Base-by-base conservation (phyloP, 768 basidiomycete genomes). In the Suillus discolor region DNA sequence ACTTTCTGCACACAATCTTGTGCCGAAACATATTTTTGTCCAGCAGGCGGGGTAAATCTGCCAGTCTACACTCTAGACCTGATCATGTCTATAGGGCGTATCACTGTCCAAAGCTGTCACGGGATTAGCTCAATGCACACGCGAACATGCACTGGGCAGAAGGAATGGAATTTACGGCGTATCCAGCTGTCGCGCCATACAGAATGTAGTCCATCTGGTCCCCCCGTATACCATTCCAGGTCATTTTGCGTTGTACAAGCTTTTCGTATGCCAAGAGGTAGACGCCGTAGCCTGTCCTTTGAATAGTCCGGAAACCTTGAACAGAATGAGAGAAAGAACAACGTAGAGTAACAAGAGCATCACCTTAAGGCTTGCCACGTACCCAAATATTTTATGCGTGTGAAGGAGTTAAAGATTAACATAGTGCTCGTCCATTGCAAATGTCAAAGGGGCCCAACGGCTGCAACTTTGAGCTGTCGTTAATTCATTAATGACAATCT, bases 31-130 rank as follows among this genome's bases (percentile, higher is more conserved):
- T 97, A 98, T 73, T 93, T 93, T 70, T 90, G 90, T 36, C 91
- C 90, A 51, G 88, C 89, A 18, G 88, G 80, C 4, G 87, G 78
- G 13, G 87, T 83, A 76, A 96, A 95, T 0, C 90, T 92, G 73
- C 98, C 97, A 0, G 96, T 97, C 79, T 99, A 97, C 84, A 98
- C 91, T 62, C 95, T 88, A 36, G 94, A 94, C 75, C 98, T 99
- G 73, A 98, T 88, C 86, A 97, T 93, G 78, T 97, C 96, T 77
- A 96, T 91, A 18, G 95, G 96, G 81, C 97, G 96, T 80, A 95
- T 96, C 12, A 94, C 81, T n/a, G 87, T 89, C 93, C 93, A 95
- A 34, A 95, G 82, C 92, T 94, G 65, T 41, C 45, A 68, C 38
- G 61, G 18, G 23, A 47, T 74, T 25, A 69, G 63, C 65, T 15